Conservation (phyloP, 1,284 basidiomycete species). For the Sporisorium reilianum region DNA sequence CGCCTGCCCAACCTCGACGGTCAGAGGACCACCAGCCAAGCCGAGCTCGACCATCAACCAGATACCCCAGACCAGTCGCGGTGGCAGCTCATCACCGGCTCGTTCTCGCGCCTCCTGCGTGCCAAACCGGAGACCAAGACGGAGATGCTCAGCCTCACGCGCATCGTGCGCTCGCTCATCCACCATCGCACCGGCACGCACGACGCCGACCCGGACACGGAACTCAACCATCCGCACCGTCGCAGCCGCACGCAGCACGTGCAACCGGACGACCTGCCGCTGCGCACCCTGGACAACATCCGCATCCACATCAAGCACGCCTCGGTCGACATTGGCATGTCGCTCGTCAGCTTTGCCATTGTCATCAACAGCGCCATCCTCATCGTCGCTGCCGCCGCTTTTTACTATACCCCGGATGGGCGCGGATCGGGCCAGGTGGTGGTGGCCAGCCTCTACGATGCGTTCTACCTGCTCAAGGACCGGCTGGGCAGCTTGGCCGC, state of each 20-base stretch:
- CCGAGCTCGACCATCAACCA: not conserved
- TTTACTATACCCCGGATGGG: constrained; percentile 57
- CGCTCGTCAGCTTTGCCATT: constrained; percentile 72
- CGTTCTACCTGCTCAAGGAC: constrained; percentile 57
- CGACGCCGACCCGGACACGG: constrained; percentile 14
- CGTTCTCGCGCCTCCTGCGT: constrained; percentile 10
- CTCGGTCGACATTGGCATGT: constrained; percentile 66
- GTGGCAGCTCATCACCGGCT: constrained; percentile 19
- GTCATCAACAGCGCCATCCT: constrained; percentile 83
- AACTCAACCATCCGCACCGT: not conserved
- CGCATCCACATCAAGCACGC: constrained; percentile 64
- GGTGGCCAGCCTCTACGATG: constrained; percentile 62
- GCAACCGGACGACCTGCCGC: constrained; percentile 18
- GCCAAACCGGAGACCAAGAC: constrained; percentile 23
- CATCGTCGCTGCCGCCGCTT: constrained; percentile 73
- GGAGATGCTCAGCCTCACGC: constrained; percentile 21
- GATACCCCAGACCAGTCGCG: constrained; percentile 7
- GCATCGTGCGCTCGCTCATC: constrained; percentile 28
- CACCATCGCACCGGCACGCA: constrained; percentile 5
- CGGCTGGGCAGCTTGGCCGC: constrained; percentile 54
- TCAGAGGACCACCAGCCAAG: not conserved
- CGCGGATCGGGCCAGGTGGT: constrained; percentile 41
- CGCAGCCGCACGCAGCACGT: not conserved
- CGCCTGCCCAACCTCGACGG: constrained; percentile 34
- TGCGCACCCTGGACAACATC: constrained; percentile 41